Percentiles rank a stretch among this genome's conserved stretches.
Conservation (phyloP, 352 stramenopile genomes). For the Globisporangium cylindrosporum region DNA sequence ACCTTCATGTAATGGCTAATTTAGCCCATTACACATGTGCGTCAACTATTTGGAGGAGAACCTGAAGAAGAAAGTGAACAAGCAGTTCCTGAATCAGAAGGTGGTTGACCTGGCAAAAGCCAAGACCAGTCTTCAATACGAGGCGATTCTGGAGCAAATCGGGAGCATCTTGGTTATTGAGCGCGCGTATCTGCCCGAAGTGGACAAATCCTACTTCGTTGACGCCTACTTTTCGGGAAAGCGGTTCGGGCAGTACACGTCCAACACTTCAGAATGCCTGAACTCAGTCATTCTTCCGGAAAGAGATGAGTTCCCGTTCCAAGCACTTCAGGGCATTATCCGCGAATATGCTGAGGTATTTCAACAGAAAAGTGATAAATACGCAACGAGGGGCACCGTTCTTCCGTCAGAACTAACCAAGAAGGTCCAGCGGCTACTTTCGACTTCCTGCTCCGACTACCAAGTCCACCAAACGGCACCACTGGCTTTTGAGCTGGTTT, state of each 20-base stretch:
- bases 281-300: neutral
- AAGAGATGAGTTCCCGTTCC: neutral
- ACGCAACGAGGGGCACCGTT: neutral
- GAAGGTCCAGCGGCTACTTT: neutral
- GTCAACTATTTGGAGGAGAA: neutral
- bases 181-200: neutral
- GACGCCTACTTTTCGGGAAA: neutral
- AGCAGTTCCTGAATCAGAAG: neutral
- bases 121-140: neutral
- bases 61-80: neutral
- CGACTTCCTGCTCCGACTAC: neutral
- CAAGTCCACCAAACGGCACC: neutral
- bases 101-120: neutral
- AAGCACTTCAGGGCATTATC: neutral
- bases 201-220: conserved; percentile 1
- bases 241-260: neutral
- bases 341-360: neutral
- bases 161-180: neutral
- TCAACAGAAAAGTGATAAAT: conserved; percentile 1
- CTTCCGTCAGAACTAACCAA: neutral
- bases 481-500: conserved; percentile 1
- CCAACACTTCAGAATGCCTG: neutral
- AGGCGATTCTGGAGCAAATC: conserved; percentile 1
- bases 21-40: neutral
- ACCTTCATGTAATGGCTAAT: no score